Evolutionary conservation across 331 rosid species (phyloP), one percentile per base, ranked within the genome.

Genomic region (Stylosanthes scabra): DNA sequence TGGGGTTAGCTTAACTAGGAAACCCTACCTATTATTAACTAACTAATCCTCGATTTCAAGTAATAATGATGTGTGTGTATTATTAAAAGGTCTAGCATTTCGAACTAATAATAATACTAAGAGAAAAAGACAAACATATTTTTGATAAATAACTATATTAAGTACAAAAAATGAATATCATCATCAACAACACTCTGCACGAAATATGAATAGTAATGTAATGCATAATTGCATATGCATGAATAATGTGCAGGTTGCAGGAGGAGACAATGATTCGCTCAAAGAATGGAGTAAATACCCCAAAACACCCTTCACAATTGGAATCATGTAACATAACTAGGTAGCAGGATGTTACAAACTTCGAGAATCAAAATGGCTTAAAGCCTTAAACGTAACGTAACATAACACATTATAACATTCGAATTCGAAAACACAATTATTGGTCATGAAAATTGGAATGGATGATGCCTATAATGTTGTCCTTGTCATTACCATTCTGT

Each of bases 241-340:
- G 37, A 31, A 31, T 5, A 31, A 31, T 5, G 37, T 31, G 37
- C 37, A 31, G 37, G 37, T 31, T 31, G 5, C 37, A 31, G 13
- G 59, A 63, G 77, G 70, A 12, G 14, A 70, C 51, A 78, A 71
- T 76, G 51, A 78, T 74, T 52, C 75, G n/a, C 83, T 81, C 83
- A 63, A 83, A 70, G 54, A 69, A 44, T 2, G 9, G 59, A 6
- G 0, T 67, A 45, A 34, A 42, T 62, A 27, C 83, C 86, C 86
- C 44, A 78, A 57, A 73, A 14, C 78, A 14, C 84, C 83, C 78
- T 57, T 77, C 4, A 10, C 7, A 27, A 25, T 57, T n/a, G 47
- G 50, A 50, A 40, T 67, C 28, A 56, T 20, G 11, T 9, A 8
- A 9, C 20, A 5, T 51, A 5, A 15, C 3, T 14, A 51, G 57